Conservation (phyloP, 768 basidiomycete genomes). For the Russula foetens region DNA sequence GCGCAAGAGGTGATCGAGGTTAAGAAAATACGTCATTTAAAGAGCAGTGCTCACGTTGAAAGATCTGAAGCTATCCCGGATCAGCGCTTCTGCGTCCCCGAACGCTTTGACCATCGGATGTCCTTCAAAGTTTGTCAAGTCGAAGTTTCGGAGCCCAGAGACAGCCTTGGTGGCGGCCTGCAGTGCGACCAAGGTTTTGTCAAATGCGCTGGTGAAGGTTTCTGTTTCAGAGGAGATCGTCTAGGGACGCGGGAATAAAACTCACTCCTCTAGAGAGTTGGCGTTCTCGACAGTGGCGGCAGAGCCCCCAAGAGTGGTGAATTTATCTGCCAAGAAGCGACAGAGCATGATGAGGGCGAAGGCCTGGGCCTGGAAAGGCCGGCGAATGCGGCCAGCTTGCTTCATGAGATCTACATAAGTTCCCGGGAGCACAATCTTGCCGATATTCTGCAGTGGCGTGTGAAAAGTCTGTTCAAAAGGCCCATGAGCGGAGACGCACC, state of each 20-base stretch:
- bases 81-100: not conserved
- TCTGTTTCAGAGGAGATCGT: not conserved
- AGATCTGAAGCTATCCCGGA: not conserved
- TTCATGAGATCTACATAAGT: constrained; percentile 7
- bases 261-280: constrained; percentile 10
- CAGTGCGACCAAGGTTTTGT: not conserved
- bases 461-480: not conserved
- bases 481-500: not conserved
- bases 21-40: not conserved
- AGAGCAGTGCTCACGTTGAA: not conserved
- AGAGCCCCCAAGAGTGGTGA: not conserved
- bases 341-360: constrained; percentile 15
- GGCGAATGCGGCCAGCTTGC: constrained; percentile 9
- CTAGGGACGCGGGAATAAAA: not conserved
- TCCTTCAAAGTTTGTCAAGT: not conserved
- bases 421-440: not conserved
- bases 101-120: not conserved
- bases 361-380: constrained; percentile 14
- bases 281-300: not conserved
- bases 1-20: not conserved
- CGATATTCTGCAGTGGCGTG: not conserved
- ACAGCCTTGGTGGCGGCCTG: not conserved
- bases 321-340: constrained; percentile 6
- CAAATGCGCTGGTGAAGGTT: not conserved
- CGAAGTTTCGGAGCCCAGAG: not conserved